Percentiles rank a stretch among this genome's conserved stretches.
Conservation (phyloP, 2,329 filamentous ascomycete genomes). For the Penicillium sp. region DNA sequence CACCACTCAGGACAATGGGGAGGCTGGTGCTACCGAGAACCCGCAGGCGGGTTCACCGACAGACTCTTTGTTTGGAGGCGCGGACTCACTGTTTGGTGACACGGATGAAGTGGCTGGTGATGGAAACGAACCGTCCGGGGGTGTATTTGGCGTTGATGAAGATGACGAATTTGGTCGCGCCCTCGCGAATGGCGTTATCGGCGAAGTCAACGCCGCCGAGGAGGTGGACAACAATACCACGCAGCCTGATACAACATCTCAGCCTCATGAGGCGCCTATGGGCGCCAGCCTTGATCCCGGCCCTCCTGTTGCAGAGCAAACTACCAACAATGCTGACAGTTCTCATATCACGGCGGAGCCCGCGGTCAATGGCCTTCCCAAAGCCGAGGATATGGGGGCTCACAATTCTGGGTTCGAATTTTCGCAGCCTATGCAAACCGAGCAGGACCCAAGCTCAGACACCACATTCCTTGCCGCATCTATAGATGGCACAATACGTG, state of each 20-base stretch:
- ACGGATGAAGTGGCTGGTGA: conserved; percentile 52
- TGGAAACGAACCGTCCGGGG: conserved; percentile 47
- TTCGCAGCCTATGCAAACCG: conserved; percentile 24
- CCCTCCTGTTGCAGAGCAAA: conserved; percentile 8
- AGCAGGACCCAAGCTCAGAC: conserved; percentile 52
- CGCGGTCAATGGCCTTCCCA: conserved; percentile 37
- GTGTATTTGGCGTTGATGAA: conserved; percentile 69
- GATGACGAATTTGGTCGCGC: conserved; percentile 75
- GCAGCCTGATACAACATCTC: conserved; percentile 15
- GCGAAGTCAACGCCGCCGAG: conserved; percentile 41
- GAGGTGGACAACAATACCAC: conserved; percentile 25
- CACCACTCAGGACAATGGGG: conserved; percentile 31
- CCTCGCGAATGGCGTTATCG: conserved; percentile 58
- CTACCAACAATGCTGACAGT: conserved; percentile 15
- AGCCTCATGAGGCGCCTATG: conserved; percentile 3
- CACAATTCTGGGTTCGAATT: conserved; percentile 20
- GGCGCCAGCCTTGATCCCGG: conserved; percentile 8
- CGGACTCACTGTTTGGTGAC: conserved; percentile 86
- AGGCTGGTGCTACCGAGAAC: conserved; percentile 42
- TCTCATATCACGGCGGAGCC: conserved; percentile 24
- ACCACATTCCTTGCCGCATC: conserved; percentile 78
- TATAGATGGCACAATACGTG: conserved; percentile 44
- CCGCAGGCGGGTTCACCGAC: conserved; percentile 60
- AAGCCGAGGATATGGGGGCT: conserved; percentile 38
- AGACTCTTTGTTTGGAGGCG: conserved; percentile 78